Base-by-base conservation (phyloP, 176 grass and related monocot genomes). In the Bothriochloa decipiens region DNA sequence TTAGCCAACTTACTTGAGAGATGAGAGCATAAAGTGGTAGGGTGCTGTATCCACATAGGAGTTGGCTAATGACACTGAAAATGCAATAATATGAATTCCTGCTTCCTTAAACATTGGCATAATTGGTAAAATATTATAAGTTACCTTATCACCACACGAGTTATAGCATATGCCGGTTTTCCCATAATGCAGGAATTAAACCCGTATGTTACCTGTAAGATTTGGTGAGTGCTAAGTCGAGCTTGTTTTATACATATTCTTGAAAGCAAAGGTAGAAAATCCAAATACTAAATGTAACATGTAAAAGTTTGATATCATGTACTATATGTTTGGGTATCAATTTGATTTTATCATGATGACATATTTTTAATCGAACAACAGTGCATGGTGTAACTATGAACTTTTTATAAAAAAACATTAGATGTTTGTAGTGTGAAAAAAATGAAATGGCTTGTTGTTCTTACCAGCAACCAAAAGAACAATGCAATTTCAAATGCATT, bases 381-480 rank as follows among this genome's bases (percentile, higher is more conserved):
- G 1, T 49, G 3, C 1, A 23, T 65, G 13, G 26, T 35, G 75
- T 42, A 7, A 29, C 13, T 43, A 17, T 4, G 8, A 58, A n/a
- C 20, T 55, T 13, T 52, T 12, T 17, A 15, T 10, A 7, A 67
- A 52, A 52, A 67, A 40, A 2, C 0, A 45, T 12, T 14, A 26
- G 22, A 26, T 7, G 4, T 18, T 41, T 68, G 2, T 32, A 22
- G 15, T 5, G 13, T 47, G 8, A 37, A 16, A 53, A 60, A 20
- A 36, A 29, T n/a, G 1, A 8, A 20, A 1, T 8, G n/a, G 11
- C 2, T 36, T 46, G 18, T 81, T 76, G 5, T 68, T 72, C 89
- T 90, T 86, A 94, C 96, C 89, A 89, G 33, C 39, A 95, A 69
- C 91, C 93, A 98, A 62, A 98, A 92, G 89, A 93, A 98, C 32